phyloP scores from a whole-genome alignment of 345 rosid genomes.

The Ceriops decandra region DNA sequence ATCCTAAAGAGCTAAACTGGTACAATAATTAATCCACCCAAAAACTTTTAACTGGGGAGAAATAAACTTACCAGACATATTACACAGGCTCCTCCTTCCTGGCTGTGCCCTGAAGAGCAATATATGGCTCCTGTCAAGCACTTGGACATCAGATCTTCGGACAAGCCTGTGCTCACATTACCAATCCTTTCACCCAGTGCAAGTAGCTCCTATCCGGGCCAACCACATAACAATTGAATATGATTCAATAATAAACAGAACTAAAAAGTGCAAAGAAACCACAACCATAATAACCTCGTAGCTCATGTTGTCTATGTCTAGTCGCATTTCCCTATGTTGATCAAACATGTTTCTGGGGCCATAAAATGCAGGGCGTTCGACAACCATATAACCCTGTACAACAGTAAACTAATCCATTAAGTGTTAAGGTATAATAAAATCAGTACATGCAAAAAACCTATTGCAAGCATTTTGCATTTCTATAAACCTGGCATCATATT shows the following conservation, averaged over 20 bases:
- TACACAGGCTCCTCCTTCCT: slow-evolving; percentile 55
- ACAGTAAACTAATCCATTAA: neutral
- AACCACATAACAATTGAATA: slow-evolving; percentile 9
- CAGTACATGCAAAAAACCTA: neutral
- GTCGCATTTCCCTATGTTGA: slow-evolving; percentile 86
- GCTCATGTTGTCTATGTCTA: slow-evolving; percentile 79
- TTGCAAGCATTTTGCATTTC: neutral
- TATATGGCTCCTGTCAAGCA: slow-evolving; percentile 48
- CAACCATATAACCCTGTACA: slow-evolving; percentile 56
- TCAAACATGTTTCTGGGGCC: slow-evolving; percentile 58
- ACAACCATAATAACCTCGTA: slow-evolving; percentile 59
- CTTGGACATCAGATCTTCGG: slow-evolving; percentile 50
- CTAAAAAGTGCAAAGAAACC: neutral
- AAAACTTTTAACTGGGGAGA: neutral
- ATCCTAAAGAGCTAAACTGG: neutral
- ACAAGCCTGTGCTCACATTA: slow-evolving; percentile 71
- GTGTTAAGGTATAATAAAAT: neutral
- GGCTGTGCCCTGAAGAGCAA: slow-evolving; percentile 34
- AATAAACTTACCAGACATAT: slow-evolving; percentile 74
- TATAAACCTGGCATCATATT: neutral
- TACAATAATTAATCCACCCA: neutral
- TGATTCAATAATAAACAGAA: neutral
- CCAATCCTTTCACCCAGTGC: slow-evolving; percentile 91
- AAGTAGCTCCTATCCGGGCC: slow-evolving; percentile 62
- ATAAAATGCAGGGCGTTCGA: slow-evolving; percentile 48